These are phyloP conservation scores for Novakomyces olei DNA, from an alignment of 805 yeast species.

Conservation along the genomic window DNA sequence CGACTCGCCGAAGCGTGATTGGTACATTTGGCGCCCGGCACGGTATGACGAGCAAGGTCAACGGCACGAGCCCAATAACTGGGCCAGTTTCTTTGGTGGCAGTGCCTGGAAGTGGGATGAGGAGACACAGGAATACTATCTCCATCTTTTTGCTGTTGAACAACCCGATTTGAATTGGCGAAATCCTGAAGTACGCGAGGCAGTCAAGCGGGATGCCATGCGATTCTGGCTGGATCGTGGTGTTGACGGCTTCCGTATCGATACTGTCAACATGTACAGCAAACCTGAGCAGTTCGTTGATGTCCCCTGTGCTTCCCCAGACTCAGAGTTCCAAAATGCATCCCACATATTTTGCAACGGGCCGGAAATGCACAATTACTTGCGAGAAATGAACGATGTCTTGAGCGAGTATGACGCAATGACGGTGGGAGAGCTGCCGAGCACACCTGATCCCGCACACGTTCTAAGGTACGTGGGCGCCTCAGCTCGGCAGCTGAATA, in stretches of 20 bases:
- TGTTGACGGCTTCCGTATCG: constrained; percentile 38
- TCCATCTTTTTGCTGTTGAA: constrained; percentile 28
- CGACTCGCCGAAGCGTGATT: constrained; percentile 34
- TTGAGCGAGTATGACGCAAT: constrained; percentile 27
- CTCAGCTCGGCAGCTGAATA: constrained; percentile 12
- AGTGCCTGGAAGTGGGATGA: constrained; percentile 39
- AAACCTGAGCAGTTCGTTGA: constrained; percentile 26
- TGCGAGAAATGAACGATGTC: constrained; percentile 28
- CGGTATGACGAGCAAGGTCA: constrained; percentile 26
- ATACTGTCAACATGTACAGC: constrained; percentile 31
- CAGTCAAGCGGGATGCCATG: constrained; percentile 25
- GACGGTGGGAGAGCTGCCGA: constrained; percentile 38
- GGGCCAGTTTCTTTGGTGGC: constrained; percentile 31
- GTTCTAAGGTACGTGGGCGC: constrained; percentile 19
- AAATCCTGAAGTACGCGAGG: constrained; percentile 19
- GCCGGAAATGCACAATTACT: constrained; percentile 36
- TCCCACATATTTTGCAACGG: constrained; percentile 20
- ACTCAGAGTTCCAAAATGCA: constrained; percentile 21
- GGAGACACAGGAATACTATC: constrained; percentile 30
- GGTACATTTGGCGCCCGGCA: constrained; percentile 38
- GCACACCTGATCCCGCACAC: constrained; percentile 21
- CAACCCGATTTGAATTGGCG: constrained; percentile 50
- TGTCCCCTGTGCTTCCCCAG: constrained; percentile 26
- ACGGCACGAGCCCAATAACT: constrained; percentile 35
- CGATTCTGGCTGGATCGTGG: constrained; percentile 35